Conservation (phyloP, 257 asterid species). For the Echium plantagineum region DNA sequence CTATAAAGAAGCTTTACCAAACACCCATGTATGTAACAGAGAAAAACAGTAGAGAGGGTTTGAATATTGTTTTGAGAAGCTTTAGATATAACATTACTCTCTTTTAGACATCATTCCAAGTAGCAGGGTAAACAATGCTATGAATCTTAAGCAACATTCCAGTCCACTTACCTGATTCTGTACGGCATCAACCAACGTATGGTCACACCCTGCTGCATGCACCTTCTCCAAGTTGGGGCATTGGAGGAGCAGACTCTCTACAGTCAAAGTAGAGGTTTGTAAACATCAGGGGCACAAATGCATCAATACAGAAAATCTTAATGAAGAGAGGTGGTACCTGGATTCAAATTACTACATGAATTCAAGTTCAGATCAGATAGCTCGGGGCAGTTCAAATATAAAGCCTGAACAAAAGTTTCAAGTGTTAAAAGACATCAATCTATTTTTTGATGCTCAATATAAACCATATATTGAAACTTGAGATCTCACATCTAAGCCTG, state of each 20-base stretch:
- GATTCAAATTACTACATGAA: slow-evolving; percentile 69
- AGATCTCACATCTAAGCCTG: slow-evolving; percentile 85
- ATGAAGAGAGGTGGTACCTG: slow-evolving; percentile 39
- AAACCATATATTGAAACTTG: not conserved
- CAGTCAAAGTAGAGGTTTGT: slow-evolving; percentile 8
- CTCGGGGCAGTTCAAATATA: slow-evolving; percentile 71
- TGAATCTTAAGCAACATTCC: not conserved
- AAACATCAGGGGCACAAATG: slow-evolving; percentile 1
- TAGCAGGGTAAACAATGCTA: not conserved
- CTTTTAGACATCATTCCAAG: not conserved
- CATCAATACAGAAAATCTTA: not conserved
- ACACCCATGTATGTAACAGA: not conserved
- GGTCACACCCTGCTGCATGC: slow-evolving; percentile 68
- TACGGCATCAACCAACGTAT: slow-evolving; percentile 51
- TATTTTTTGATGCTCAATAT: not conserved
- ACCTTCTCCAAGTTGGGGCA: slow-evolving; percentile 75
- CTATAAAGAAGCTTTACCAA: not conserved
- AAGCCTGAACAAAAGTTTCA: slow-evolving; percentile 47
- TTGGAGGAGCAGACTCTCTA: slow-evolving; percentile 81
- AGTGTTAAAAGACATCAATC: slow-evolving; percentile 16
- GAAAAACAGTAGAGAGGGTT: too few species aligned
- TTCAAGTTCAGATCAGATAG: slow-evolving; percentile 76
- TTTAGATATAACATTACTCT: not conserved
- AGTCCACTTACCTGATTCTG: slow-evolving; percentile 54
- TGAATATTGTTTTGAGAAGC: too few species aligned